Evolutionary conservation across 2,329 filamentous ascomycete genomes (phyloP).

Genomic region (Paraphaeosphaeria sporulosa): DNA sequence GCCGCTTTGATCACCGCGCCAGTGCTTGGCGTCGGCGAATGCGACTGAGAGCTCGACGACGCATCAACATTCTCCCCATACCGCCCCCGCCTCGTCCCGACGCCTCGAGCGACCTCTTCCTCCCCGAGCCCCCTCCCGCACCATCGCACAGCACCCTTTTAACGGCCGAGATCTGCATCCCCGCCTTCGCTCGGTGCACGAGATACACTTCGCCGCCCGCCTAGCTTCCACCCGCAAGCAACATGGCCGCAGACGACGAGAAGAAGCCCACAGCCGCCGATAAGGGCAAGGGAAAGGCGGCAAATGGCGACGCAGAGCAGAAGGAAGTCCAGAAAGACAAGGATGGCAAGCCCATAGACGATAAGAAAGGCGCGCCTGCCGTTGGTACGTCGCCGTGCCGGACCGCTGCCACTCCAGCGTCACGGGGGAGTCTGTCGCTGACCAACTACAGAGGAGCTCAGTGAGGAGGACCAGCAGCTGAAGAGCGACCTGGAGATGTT

Average conservation of each 20-base stretch:
- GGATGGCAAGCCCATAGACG: conserved; percentile 76
- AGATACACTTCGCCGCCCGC: conserved; percentile 43
- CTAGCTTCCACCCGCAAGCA: conserved; percentile 56
- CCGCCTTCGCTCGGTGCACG: conserved; percentile 20
- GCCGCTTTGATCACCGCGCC: conserved; percentile 25
- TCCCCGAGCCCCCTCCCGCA: conserved; percentile 17
- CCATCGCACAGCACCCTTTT: conserved; percentile 6
- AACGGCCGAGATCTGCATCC: conserved; percentile 14
- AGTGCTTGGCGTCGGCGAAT: conserved; percentile 29
- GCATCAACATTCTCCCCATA: conserved; percentile 36
- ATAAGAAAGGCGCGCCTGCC: conserved; percentile 74
- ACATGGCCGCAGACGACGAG: conserved; percentile 91
- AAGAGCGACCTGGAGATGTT: conserved; percentile 99
- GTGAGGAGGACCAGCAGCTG: conserved; percentile 96
- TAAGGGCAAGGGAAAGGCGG: conserved; percentile 96
- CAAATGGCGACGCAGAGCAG: conserved; percentile 69
- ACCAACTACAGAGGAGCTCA: conserved; percentile 80
- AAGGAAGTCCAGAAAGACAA: conserved; percentile 69
- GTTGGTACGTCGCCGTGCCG: conserved; percentile 57
- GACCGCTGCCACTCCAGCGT: conserved; percentile 20
- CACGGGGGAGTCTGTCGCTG: conserved; percentile 28
- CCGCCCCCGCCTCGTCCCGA: conserved; percentile 23
- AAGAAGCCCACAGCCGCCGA: conserved; percentile 81
- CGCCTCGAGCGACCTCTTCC: conserved; percentile 21
- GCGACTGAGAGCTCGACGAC: conserved; percentile 37